Percentiles rank a stretch among this genome's conserved stretches.
Conservation (phyloP, 768 basidiomycete genomes). For the Pleurotus eryngii region DNA sequence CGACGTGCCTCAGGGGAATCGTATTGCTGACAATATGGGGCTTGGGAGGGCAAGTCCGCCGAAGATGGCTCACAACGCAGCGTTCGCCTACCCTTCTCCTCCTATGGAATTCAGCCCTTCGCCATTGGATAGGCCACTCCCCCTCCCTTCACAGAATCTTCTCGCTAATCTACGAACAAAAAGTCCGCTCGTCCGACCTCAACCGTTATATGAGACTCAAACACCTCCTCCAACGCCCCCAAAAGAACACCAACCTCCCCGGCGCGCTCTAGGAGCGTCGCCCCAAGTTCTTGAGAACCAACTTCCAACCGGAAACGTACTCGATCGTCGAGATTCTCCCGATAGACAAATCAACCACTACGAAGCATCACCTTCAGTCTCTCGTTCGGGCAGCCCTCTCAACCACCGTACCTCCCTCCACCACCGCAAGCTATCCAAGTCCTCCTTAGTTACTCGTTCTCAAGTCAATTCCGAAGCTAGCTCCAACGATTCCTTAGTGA, state of each 20-base stretch:
- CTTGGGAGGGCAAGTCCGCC: background rate
- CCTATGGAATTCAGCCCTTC: conserved; percentile 7
- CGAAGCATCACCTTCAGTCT: background rate
- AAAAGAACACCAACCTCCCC: background rate
- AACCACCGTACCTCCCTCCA: background rate
- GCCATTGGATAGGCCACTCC: background rate
- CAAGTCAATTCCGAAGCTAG: background rate
- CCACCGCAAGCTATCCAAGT: conserved; percentile 4
- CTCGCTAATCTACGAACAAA: background rate
- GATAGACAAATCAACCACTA: background rate
- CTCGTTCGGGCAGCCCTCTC: conserved; percentile 5
- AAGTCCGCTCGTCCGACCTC: background rate
- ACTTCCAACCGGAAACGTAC: background rate
- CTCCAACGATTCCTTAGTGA: background rate
- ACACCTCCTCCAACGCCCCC: conserved; percentile 5
- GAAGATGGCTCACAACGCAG: background rate
- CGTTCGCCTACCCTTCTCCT: conserved; percentile 5
- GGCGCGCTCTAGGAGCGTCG: background rate
- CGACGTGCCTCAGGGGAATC: conserved; percentile 13
- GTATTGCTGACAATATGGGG: conserved; percentile 3
- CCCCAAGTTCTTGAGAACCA: background rate
- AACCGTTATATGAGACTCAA: background rate
- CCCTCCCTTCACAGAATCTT: conserved; percentile 1
- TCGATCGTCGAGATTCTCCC: background rate
- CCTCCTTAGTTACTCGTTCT: background rate